phyloP scores from a whole-genome alignment of 2,329 filamentous ascomycete species.

The Beauveria pseudobassiana region DNA sequence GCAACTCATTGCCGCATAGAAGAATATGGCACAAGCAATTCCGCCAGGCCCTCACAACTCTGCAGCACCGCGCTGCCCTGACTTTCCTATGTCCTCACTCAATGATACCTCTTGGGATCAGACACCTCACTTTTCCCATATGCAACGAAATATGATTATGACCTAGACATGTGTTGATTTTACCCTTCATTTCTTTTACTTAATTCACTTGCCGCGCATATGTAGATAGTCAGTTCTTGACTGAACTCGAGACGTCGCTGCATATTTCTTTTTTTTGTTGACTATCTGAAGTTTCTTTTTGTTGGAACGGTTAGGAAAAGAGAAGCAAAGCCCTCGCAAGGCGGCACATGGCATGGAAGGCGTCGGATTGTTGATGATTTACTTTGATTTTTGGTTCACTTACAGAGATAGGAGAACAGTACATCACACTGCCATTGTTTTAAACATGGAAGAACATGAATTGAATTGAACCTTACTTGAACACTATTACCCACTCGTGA shows the following conservation, averaged over 20 bases:
- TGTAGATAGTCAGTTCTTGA: not conserved
- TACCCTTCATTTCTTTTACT: not conserved
- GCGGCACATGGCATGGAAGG: not conserved
- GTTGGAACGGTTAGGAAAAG: not conserved
- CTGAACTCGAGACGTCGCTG: not conserved
- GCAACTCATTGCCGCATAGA: slow-evolving; percentile 10
- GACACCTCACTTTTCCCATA: slow-evolving; percentile 16
- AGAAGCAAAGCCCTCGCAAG: not conserved
- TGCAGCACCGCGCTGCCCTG: slow-evolving; percentile 10
- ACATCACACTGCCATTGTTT: slow-evolving; percentile 3
- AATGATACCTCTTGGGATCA: slow-evolving; percentile 24
- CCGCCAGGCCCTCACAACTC: not conserved
- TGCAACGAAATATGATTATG: slow-evolving; percentile 21
- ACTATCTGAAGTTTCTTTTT: not conserved
- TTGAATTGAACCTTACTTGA: not conserved
- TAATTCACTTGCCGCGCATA: not conserved
- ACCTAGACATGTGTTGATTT: slow-evolving; percentile 9
- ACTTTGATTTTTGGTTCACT: not conserved
- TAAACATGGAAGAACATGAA: slow-evolving; percentile 5
- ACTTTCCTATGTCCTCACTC: slow-evolving; percentile 14
- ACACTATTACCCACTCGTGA: not conserved
- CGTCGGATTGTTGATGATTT: slow-evolving; percentile 8
- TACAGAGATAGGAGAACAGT: slow-evolving; percentile 9
- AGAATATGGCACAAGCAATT: not conserved
- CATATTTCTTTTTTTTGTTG: not conserved